A percentile compares a stretch with the other conserved stretches of the same genome.
These are phyloP conservation scores for Solanum pimpinellifolium DNA, from an alignment of 257 asterid genomes.

Conservation along the genomic window DNA sequence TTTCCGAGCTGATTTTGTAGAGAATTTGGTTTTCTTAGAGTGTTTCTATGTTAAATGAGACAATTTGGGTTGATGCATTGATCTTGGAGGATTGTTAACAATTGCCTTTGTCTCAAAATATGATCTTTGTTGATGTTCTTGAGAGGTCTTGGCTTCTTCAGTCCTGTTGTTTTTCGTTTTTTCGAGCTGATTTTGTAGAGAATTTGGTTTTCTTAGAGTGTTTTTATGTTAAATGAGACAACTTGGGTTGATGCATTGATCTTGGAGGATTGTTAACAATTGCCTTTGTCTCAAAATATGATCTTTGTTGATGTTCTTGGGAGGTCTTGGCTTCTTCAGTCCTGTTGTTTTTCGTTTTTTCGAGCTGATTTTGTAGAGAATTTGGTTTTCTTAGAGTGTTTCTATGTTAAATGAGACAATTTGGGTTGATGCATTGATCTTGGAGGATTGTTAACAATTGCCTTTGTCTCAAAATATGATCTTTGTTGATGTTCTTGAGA, in stretches of 20 bases:
- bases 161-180: background rate
- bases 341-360: background rate
- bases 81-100: background rate
- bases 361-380: background rate
- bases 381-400: background rate
- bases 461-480: background rate
- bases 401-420: background rate
- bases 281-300: background rate
- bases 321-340: background rate
- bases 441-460: background rate
- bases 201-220: background rate
- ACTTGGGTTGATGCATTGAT: background rate
- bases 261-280: background rate
- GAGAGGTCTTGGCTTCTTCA: background rate
- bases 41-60: background rate
- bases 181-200: background rate
- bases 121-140: background rate
- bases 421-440: background rate
- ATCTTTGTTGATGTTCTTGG: background rate
- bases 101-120: background rate
- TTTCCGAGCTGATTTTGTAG: background rate
- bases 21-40: background rate
- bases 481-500: background rate
- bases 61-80: background rate
- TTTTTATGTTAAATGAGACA: background rate